Percentiles rank a stretch among this genome's conserved stretches.
These are phyloP conservation scores for Dissophora globulifera DNA, from an alignment of 192 early-diverging fungal species.

Conservation along the genomic window DNA sequence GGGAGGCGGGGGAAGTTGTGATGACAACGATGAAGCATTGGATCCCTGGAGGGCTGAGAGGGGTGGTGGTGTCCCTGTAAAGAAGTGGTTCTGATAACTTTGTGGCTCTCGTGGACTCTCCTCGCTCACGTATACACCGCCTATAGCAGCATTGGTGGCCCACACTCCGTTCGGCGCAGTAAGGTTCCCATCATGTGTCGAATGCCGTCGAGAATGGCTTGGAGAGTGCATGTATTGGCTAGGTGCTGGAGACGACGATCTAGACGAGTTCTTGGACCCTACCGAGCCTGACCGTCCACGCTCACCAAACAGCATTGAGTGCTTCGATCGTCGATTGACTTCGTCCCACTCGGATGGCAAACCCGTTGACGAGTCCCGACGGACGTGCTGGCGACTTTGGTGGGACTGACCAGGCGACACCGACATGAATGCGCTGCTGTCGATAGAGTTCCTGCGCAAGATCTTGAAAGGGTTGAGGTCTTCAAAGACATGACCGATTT, in stretches of 20 bases:
- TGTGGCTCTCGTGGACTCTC: conserved; percentile 7
- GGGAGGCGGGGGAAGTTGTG: not conserved
- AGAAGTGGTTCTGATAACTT: conserved; percentile 12
- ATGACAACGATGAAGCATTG: not conserved
- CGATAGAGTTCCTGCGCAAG: not conserved
- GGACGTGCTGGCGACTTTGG: not conserved
- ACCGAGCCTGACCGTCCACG: conserved; percentile 10
- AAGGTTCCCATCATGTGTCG: not conserved
- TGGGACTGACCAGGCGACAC: conserved; percentile 3
- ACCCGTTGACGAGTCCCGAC: conserved; percentile 21
- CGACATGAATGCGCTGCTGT: not conserved
- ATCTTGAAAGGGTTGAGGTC: conserved; percentile 36
- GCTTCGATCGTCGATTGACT: conserved; percentile 13
- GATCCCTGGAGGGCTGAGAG: conserved; percentile 2
- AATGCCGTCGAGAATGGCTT: conserved; percentile 1
- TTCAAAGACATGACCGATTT: conserved; percentile 26
- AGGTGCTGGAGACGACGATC: not conserved
- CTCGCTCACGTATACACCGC: not conserved
- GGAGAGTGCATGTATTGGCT: not conserved
- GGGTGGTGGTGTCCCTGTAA: conserved; percentile 23
- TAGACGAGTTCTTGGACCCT: not conserved
- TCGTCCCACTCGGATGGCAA: conserved; percentile 33
- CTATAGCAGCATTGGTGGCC: not conserved
- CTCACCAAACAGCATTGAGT: conserved; percentile 40
- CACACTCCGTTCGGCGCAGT: too few species aligned